phyloP scores from a whole-genome alignment of 352 stramenopile genomes.

The Pythium utonaiense region DNA sequence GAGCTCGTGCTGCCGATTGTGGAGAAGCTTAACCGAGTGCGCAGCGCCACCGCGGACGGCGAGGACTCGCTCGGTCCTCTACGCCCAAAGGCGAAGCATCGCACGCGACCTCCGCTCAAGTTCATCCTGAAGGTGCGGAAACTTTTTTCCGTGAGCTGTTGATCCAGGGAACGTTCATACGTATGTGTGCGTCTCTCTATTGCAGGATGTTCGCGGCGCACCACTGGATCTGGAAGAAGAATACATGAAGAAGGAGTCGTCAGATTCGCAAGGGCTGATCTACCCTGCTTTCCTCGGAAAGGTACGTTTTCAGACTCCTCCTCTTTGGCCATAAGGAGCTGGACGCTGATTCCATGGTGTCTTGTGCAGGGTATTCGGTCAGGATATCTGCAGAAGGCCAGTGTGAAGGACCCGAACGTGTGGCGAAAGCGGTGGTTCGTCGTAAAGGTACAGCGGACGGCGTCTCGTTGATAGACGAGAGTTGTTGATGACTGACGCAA shows the following conservation, averaged over 20 bases:
- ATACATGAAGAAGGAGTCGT: constrained; percentile 26
- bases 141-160: too few relatives aligned
- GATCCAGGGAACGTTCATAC: too few relatives aligned
- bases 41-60: constrained; percentile 35
- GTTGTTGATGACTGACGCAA: not conserved
- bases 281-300: constrained; percentile 74
- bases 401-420: constrained; percentile 68
- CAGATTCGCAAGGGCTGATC: constrained; percentile 46
- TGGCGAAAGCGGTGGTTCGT: constrained; percentile 87
- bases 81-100: constrained; percentile 58
- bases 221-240: constrained; percentile 67
- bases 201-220: constrained; percentile 69
- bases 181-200: too few relatives aligned
- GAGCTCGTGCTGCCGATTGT: constrained; percentile 74
- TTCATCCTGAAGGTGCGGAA: constrained; percentile 87
- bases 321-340: too few relatives aligned
- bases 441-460: constrained; percentile 65
- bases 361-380: constrained; percentile 55
- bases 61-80: constrained; percentile 47
- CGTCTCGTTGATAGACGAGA: too few relatives aligned
- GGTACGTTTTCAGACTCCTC: constrained; percentile 23
- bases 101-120: constrained; percentile 59
- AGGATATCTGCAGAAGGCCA: constrained; percentile 80
- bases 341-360: too few relatives aligned
- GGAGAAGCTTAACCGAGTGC: constrained; percentile 56